Conservation (phyloP, 129 eudicot species). For the Artemisia argyi region DNA sequence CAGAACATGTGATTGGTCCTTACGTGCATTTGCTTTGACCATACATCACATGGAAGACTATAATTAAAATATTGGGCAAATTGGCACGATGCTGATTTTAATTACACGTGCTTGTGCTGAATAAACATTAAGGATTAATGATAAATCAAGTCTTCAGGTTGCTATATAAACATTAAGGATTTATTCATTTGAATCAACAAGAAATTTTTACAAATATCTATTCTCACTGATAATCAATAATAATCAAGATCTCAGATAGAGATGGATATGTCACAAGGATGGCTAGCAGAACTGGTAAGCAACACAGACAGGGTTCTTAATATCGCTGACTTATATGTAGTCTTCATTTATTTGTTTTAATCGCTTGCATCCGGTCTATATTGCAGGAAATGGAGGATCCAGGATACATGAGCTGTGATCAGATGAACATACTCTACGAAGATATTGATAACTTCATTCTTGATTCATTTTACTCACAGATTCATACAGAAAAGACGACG, state of each 20-base stretch:
- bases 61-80: too few relatives aligned
- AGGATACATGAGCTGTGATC: constrained; percentile 8
- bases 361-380: background rate
- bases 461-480: constrained; percentile 23
- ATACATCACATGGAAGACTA: too few relatives aligned
- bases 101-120: too few relatives aligned
- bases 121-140: too few relatives aligned
- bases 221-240: too few relatives aligned
- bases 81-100: too few relatives aligned
- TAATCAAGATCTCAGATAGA: background rate
- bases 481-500: constrained; percentile 19
- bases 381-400: constrained; percentile 26
- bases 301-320: background rate
- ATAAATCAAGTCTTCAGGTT: too few relatives aligned
- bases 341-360: background rate
- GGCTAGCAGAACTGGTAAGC: constrained; percentile 33
- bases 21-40: too few relatives aligned
- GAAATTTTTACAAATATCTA: too few relatives aligned
- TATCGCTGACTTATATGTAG: background rate
- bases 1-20: too few relatives aligned
- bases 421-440: constrained; percentile 15
- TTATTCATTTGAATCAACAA: too few relatives aligned
- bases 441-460: background rate
- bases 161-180: too few relatives aligned
- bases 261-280: constrained; percentile 26